Evolutionary conservation across 768 basidiomycete species (phyloP), one percentile per base, ranked within the genome.

Genomic region (Mycena filopes): DNA sequence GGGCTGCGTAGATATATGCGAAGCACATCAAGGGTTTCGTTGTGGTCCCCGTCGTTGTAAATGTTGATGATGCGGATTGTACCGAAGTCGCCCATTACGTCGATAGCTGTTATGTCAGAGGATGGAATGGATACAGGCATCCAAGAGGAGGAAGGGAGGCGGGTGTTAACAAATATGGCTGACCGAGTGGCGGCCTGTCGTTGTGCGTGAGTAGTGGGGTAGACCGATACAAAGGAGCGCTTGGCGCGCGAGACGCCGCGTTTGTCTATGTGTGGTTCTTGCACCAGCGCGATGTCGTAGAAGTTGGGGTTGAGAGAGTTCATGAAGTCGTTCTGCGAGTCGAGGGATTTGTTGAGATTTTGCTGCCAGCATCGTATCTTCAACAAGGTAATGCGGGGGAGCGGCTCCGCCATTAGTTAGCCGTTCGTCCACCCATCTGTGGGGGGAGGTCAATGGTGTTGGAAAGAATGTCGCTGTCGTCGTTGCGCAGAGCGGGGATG

Each of bases 241-340:
- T 49, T 67, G 15, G 67, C 65, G 1, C 68, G 41, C 0, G 78
- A 63, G 13, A 55, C n/a, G 0, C 61, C 60, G 1, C 65, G 43
- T 13, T 42, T 48, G 57, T 77, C 70, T 5, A 78, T 58, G 48
- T 72, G 63, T 1, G 78, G 79, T 68, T 80, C 79, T 55, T 80
- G 78, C 2, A 79, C 36, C 2, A 69, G 48, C 0, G 73, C 53
- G 1, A 80, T 66, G 63, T 79, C 74, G 29, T 60, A 72, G 1
- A 36, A 12, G 12, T 54, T 10, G 0, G 55, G 63, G 7, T 61
- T 48, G 9, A 61, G 21, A 0, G 45, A 53, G 28, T 68, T 18
- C 2, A 71, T 16, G 1, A 74, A 36, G 21, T 63, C 42, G 2
- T 28, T 40, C 48, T 70, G 70, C 2, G 57, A 49, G 12, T 21